Conservation (phyloP, 2,329 filamentous ascomycete genomes). For the Paracamarosporium sp. region DNA sequence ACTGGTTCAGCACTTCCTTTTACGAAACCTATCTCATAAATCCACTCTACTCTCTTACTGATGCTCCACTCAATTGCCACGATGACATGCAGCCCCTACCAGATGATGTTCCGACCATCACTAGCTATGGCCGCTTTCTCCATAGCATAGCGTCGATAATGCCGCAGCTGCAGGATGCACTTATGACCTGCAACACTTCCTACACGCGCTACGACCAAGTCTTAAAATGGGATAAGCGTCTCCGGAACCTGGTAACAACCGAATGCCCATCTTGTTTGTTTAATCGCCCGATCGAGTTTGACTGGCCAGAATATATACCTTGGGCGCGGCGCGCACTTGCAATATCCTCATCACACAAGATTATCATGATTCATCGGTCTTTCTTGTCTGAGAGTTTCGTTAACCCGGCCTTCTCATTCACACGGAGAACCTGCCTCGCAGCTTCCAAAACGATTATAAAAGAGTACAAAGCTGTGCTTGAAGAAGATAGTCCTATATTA, state of each 20-base stretch:
- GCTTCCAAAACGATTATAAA: slow-evolving; percentile 48
- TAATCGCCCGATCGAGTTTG: slow-evolving; percentile 31
- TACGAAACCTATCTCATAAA: slow-evolving; percentile 47
- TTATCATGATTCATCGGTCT: slow-evolving; percentile 50
- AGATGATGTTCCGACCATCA: slow-evolving; percentile 33
- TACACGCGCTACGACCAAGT: slow-evolving; percentile 50
- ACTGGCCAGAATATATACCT: slow-evolving; percentile 43
- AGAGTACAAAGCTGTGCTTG: slow-evolving; percentile 38
- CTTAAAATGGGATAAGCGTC: slow-evolving; percentile 41
- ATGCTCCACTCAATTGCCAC: slow-evolving; percentile 38
- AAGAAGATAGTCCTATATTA: slow-evolving; percentile 43
- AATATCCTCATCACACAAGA: slow-evolving; percentile 34
- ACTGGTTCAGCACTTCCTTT: slow-evolving; percentile 51
- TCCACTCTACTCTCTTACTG: slow-evolving; percentile 33
- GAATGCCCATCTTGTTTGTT: slow-evolving; percentile 39
- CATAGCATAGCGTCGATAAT: slow-evolving; percentile 45
- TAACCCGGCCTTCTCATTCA: slow-evolving; percentile 44
- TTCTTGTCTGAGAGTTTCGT: slow-evolving; percentile 45
- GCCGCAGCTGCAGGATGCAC: slow-evolving; percentile 44
- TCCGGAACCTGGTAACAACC: slow-evolving; percentile 39
- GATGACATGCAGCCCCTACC: slow-evolving; percentile 26
- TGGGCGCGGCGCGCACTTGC: background rate
- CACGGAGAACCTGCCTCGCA: slow-evolving; percentile 46
- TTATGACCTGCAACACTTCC: slow-evolving; percentile 39
- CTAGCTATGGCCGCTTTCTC: slow-evolving; percentile 39